Base-by-base conservation (phyloP, 2,329 filamentous ascomycete species). In the Acephala macrosclerotiorum region DNA sequence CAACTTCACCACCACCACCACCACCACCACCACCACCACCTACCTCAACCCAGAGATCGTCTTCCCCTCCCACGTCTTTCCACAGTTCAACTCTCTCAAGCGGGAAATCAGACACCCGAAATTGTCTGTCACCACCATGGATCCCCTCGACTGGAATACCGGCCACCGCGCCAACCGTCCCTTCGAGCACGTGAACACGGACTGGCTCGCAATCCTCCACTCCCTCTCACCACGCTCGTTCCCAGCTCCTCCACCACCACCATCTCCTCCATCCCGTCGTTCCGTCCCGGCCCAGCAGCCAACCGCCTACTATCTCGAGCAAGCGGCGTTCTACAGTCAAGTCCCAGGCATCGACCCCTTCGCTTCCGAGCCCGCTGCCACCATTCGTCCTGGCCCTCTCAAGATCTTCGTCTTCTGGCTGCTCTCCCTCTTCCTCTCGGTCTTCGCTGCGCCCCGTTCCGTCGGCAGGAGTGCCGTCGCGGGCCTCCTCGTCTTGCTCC, bases 221-320 rank as follows among this genome's bases (percentile, higher is more conserved):
- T 53, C 49, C 14, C 25, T 53, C 25, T 33, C 49, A 18, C 49
- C 14, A 7, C 49, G 7, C 1, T 26, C 12, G 12, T n/a, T 33
- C 49, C 26, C 49, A 18, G 22, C 49, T 53, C 11, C 25, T 20
- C 25, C 25, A 16, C 2, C 14, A 18, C 49, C 22, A 42, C 18
- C 18, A 16, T 1, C 14, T 33, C 49, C 22, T 6, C 18, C 18
- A n/a, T 4, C 6, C 45, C 22, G 9, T n/a, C n/a, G 11, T 22
- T 26, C 45, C 45, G 45, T 49, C 20, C 29, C 5, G n/a, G 8
- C 7, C 16, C 62, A 25, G 20, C 11, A 25, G 5, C 45, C 62
- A 1, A 57, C 40, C 18, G 57, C 62, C 1, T 64, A 64, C 57
- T 60, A 55, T 18, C 35, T 60, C 8, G 57, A 60, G 18, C 62